A percentile compares a stretch with the other conserved stretches of the same genome.
Evolutionary conservation across 2,329 filamentous ascomycete species (phyloP).

Genomic region (Colletotrichum sp.): DNA sequence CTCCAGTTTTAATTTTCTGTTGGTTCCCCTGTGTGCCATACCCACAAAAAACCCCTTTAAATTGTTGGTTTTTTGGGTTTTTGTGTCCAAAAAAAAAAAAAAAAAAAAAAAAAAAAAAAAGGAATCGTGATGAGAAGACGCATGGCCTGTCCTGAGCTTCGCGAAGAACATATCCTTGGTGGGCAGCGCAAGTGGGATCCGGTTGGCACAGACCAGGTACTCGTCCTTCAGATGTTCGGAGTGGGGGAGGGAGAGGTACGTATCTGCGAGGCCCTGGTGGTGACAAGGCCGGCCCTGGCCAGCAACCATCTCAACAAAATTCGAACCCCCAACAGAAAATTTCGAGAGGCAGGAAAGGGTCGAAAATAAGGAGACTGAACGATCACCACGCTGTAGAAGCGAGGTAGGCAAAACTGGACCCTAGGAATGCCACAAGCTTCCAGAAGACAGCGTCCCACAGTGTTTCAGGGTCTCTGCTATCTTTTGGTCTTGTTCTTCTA

Average conservation of each 20-base stretch:
- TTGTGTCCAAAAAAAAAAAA: too few species aligned
- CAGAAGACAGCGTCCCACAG: conserved; percentile 16
- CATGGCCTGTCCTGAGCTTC: background rate
- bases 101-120: too few species aligned
- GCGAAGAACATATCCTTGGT: background rate
- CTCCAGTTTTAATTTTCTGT: too few species aligned
- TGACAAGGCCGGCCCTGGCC: conserved; percentile 19
- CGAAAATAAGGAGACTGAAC: background rate
- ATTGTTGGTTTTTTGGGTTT: too few species aligned
- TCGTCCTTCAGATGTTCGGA: background rate
- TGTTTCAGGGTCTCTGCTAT: conserved; percentile 12
- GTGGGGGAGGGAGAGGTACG: conserved; percentile 2
- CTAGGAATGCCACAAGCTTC: conserved; percentile 15
- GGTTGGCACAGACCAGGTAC: background rate
- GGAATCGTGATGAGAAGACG: background rate
- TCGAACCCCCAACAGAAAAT: conserved; percentile 20
- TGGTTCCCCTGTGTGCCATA: too few species aligned
- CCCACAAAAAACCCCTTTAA: too few species aligned
- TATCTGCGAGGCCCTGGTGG: background rate
- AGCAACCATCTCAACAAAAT: conserved; percentile 17
- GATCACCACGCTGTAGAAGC: background rate
- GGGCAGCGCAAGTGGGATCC: background rate
- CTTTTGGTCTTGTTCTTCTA: background rate
- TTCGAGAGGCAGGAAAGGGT: background rate
- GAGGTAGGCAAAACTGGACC: background rate